These are phyloP conservation scores for Russula earlei DNA, from an alignment of 768 basidiomycete genomes.

Conservation along the genomic window DNA sequence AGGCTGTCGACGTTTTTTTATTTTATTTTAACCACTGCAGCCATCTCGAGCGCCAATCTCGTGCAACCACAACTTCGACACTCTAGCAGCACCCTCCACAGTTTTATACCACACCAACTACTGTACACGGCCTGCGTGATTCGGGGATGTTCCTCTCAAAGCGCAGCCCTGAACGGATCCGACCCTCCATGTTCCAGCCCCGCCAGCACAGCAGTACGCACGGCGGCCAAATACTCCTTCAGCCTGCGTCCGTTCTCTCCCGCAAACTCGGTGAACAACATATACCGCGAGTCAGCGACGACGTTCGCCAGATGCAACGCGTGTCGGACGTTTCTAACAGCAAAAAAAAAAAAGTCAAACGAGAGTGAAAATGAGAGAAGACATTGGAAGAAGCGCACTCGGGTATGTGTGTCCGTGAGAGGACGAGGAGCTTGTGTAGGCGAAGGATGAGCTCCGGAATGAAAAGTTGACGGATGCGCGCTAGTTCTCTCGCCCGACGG, in stretches of 20 bases:
- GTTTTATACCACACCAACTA: too few relatives aligned
- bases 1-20: too few relatives aligned
- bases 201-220: slow-evolving; percentile 62
- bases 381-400: slow-evolving; percentile 38
- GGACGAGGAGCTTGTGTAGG: slow-evolving; percentile 62
- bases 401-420: slow-evolving; percentile 53
- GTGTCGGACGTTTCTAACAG: slow-evolving; percentile 67
- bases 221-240: slow-evolving; percentile 63
- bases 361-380: background rate
- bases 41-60: too few relatives aligned
- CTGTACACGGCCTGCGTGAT: too few relatives aligned
- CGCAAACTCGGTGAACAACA: slow-evolving; percentile 56
- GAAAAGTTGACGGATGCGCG: slow-evolving; percentile 80
- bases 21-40: too few relatives aligned
- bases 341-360: background rate
- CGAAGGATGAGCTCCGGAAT: slow-evolving; percentile 85
- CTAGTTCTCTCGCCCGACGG: slow-evolving; percentile 54
- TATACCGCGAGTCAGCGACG: slow-evolving; percentile 78
- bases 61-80: too few relatives aligned
- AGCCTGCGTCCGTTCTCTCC: slow-evolving; percentile 50
- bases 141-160: too few relatives aligned
- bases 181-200: slow-evolving; percentile 68
- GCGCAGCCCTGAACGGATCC: slow-evolving; percentile 50
- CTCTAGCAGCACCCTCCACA: too few relatives aligned
- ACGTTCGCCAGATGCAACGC: slow-evolving; percentile 72